Evolutionary conservation across 139 green algal genomes (phyloP).

Genomic region (Gonium pectorale): DNA sequence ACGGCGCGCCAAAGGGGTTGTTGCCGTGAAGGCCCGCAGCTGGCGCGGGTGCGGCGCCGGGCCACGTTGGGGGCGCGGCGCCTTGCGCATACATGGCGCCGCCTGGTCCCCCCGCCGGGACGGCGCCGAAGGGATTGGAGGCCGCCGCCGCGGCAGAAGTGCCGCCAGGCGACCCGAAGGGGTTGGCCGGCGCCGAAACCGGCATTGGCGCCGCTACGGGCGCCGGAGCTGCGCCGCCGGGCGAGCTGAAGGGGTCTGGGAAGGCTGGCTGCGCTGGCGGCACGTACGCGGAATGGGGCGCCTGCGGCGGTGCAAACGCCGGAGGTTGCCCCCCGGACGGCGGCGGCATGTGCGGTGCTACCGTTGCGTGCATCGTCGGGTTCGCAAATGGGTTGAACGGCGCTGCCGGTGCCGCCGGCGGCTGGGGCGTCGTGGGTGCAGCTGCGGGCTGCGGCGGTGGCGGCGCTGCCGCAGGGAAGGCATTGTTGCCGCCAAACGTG

Average conservation of each 20-base stretch:
- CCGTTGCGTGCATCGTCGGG: background rate
- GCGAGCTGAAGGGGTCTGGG: constrained; percentile 17
- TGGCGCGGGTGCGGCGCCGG: too few relatives aligned
- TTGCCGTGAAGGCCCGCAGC: too few relatives aligned
- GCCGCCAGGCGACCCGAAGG: constrained; percentile 23
- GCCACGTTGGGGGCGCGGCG: too few relatives aligned
- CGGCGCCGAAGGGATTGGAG: constrained; percentile 26
- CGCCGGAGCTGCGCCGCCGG: background rate
- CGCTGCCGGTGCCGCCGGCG: background rate
- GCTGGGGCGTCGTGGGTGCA: background rate
- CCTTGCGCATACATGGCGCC: too few relatives aligned
- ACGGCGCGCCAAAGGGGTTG: too few relatives aligned
- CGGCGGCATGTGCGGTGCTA: constrained; percentile 16
- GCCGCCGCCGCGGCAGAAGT: background rate
- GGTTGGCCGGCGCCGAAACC: constrained; percentile 20
- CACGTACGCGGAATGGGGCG: background rate
- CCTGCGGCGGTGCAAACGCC: background rate
- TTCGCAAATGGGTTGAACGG: constrained; percentile 39
- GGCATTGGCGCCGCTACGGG: too few relatives aligned
- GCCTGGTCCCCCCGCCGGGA: background rate
- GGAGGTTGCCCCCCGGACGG: too few relatives aligned
- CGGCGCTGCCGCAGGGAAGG: background rate
- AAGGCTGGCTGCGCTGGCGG: background rate
- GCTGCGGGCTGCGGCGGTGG: background rate
- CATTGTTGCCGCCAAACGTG: background rate